Percentiles rank a stretch among this genome's conserved stretches.
phyloP scores from a whole-genome alignment of 2,329 filamentous ascomycete genomes.

The Fusarium sororula region DNA sequence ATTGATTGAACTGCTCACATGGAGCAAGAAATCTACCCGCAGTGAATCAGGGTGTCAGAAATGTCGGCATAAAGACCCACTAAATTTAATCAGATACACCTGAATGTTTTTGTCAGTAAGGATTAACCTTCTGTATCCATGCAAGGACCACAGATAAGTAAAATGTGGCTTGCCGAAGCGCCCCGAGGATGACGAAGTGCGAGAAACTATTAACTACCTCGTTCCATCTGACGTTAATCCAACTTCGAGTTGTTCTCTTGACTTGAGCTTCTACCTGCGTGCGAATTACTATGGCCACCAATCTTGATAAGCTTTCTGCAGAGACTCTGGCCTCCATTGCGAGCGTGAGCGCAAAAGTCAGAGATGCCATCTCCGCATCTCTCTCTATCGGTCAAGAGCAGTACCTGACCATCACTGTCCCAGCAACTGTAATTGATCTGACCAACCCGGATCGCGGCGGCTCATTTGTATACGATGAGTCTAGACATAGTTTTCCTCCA shows the following conservation, averaged over 20 bases:
- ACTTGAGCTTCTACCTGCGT: neutral
- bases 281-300: neutral
- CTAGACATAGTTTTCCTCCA: neutral
- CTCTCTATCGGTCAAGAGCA: neutral
- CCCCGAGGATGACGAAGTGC: too few relatives aligned
- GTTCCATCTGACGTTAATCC: fast-evolving
- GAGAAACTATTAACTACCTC: too few relatives aligned
- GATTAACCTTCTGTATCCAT: too few relatives aligned
- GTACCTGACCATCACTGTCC: neutral
- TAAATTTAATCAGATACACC: fast-evolving
- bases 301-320: neutral
- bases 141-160: neutral
- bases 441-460: neutral
- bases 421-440: neutral
- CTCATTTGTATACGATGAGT: neutral
- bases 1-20: neutral
- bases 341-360: neutral
- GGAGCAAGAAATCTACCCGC: neutral
- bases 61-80: fast-evolving
- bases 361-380: neutral
- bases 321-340: neutral
- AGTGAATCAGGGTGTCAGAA: neutral
- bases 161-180: neutral
- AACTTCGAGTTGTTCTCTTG: neutral
- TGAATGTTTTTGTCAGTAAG: fast-evolving